Conservation (phyloP, 208 protist species). For the Crithidia brevicula region DNA sequence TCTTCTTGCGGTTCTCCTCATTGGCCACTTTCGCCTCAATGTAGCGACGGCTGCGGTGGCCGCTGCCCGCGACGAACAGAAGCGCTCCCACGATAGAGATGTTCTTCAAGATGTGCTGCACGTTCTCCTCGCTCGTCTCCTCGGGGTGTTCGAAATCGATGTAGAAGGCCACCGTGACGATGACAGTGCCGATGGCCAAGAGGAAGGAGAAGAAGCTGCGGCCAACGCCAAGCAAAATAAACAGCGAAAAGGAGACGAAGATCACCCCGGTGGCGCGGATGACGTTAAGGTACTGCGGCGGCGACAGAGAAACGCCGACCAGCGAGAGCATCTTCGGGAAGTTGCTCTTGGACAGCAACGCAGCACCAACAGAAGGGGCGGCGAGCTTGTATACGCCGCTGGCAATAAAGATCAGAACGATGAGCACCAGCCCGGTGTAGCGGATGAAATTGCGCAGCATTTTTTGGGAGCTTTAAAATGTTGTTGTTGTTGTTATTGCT, state of each 20-base stretch:
- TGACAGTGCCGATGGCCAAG: constrained; percentile 50
- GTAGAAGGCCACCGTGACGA: constrained; percentile 67
- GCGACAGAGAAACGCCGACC: constrained; percentile 24
- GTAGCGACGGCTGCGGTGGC: constrained; percentile 51
- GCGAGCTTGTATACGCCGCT: constrained; percentile 60
- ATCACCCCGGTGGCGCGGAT: constrained; percentile 62
- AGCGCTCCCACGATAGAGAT: constrained; percentile 66
- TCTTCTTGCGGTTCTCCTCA: constrained; percentile 50
- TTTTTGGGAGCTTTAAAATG: constrained; percentile 14
- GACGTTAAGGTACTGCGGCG: constrained; percentile 52
- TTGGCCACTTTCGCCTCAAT: constrained; percentile 22
- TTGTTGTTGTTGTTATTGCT: background rate
- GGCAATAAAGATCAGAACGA: constrained; percentile 61
- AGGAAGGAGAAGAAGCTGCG: constrained; percentile 82
- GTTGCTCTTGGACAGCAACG: constrained; percentile 69
- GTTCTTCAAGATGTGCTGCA: constrained; percentile 65
- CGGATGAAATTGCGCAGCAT: constrained; percentile 59
- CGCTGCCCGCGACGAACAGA: constrained; percentile 73
- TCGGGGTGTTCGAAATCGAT: constrained; percentile 53
- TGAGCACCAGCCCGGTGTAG: constrained; percentile 64
- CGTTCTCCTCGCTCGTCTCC: constrained; percentile 35
- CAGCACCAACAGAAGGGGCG: constrained; percentile 43
- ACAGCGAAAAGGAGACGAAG: constrained; percentile 74
- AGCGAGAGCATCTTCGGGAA: constrained; percentile 54
- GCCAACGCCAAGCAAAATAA: constrained; percentile 81